These are phyloP conservation scores for Mycosphaerelloides madeirae DNA, from an alignment of 2,329 filamentous ascomycete species.

Conservation along the genomic window DNA sequence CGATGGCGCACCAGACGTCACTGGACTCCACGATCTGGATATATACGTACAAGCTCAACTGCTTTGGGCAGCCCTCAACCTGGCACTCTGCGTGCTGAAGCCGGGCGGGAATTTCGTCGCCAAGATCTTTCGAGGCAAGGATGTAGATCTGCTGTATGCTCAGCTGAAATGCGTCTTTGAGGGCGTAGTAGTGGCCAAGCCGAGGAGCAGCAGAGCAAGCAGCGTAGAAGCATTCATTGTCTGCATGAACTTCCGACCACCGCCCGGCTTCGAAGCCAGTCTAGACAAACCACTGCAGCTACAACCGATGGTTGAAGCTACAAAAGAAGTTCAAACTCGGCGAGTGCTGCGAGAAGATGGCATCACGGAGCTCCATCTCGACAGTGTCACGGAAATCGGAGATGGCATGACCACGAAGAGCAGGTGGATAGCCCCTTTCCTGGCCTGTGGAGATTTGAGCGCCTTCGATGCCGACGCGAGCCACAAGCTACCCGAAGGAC, in stretches of 20 bases:
- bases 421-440: slow-evolving; percentile 88
- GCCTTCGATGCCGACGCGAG: slow-evolving; percentile 95
- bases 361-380: slow-evolving; percentile 44
- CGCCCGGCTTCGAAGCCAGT: slow-evolving; percentile 68
- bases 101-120: slow-evolving; percentile 95
- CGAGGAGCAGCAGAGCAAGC: slow-evolving; percentile 87
- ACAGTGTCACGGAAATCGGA: slow-evolving; percentile 38
- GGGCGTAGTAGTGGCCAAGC: slow-evolving; percentile 85
- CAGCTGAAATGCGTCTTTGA: slow-evolving; percentile 91
- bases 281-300: slow-evolving; percentile 62
- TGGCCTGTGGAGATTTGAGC: slow-evolving; percentile 94
- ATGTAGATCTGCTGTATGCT: slow-evolving; percentile 92
- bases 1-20: slow-evolving; percentile 94
- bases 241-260: slow-evolving; percentile 81
- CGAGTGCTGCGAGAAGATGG: slow-evolving; percentile 42
- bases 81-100: slow-evolving; percentile 85
- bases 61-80: slow-evolving; percentile 87
- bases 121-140: slow-evolving; percentile 92
- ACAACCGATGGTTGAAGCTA: neutral
- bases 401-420: slow-evolving; percentile 43
- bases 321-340: slow-evolving; percentile 18
- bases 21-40: slow-evolving; percentile 91
- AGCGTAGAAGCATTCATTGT: slow-evolving; percentile 97
- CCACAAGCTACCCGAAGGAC: slow-evolving; percentile 79
- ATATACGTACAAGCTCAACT: slow-evolving; percentile 97